Evolutionary conservation across 2,329 filamentous ascomycete genomes (phyloP), one percentile per base, ranked within the genome.

Genomic region (Zopfia rhizophila): DNA sequence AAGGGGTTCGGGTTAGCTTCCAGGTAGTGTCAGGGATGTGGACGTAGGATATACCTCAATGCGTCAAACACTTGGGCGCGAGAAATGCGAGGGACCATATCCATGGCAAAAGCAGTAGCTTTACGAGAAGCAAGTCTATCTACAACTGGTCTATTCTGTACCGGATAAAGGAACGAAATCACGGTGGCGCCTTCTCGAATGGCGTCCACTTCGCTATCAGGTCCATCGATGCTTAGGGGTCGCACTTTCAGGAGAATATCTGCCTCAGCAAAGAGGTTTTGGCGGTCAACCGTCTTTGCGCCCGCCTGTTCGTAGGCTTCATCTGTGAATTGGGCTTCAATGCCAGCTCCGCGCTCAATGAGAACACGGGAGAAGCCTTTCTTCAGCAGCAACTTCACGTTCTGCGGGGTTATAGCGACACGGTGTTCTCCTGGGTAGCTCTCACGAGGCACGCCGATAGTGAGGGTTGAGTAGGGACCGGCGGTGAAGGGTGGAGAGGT

Each of bases 71-170:
- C 86, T 68, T 96, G 91, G 1, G 91, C 91, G 33, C 91, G 84
- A 1, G 91, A 95, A 59, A 96, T 96, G 28, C 91, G 85, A 12
- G 91, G 91, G 39, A 96, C 88, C 85, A 92, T 88, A 66, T 96
- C 91, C 91, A 96, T 96, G 16, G 91, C 90, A 66, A 96, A 94
- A 12, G 84, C 77, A 1, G 90, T 95, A 2, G 87, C 85, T 19
- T 87, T 87, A 36, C 84, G 83, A 25, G 79, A 78, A 18, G 89
- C 86, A 48, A 95, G 81, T 48, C 84, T 85, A 48, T 91, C 82
- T 7, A 96, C 87, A 5, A 93, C 75, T 7, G 83, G 77, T 70
- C 83, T 86, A 71, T 95, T 95, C 74, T 93, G 89, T 5, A 85
- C 81, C 0, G 91, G 91, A 66, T 95, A 91, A 19, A 96, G 73